Evolutionary conservation across 75 land plant species (phyloP).

Genomic region (Pinus taeda): DNA sequence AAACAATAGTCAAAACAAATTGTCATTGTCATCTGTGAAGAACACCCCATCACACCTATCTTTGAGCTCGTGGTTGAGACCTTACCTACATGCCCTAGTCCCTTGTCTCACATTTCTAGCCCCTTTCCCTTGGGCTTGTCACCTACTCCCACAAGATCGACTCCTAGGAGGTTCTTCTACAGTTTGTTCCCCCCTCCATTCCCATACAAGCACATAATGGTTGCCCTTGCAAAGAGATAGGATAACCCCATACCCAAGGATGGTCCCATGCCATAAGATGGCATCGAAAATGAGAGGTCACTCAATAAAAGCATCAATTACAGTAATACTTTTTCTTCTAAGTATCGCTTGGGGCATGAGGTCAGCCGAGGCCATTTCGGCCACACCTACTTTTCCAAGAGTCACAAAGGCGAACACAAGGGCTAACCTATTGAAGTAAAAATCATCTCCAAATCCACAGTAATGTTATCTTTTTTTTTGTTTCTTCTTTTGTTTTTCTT

Average conservation of each 20-base stretch:
- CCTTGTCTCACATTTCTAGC: constrained; percentile 4
- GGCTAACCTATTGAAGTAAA: constrained; percentile 47
- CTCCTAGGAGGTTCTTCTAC: constrained; percentile 49
- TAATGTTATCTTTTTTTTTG: background rate
- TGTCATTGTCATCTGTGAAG: constrained; percentile 3
- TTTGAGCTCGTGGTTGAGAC: constrained; percentile 33
- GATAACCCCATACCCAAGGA: constrained; percentile 42
- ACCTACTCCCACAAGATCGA: constrained; percentile 49
- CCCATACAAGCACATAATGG: constrained; percentile 70
- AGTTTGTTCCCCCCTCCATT: constrained; percentile 66
- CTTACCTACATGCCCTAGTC: constrained; percentile 26
- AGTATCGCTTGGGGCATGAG: constrained; percentile 55
- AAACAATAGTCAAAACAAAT: background rate
- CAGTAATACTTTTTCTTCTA: constrained; percentile 35
- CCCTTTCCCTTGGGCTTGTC: constrained; percentile 35
- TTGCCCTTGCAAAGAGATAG: constrained; percentile 42
- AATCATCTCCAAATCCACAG: constrained; percentile 57
- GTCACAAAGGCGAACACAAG: constrained; percentile 38
- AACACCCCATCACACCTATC: constrained; percentile 20
- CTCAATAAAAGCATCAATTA: constrained; percentile 44
- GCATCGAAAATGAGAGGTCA: constrained; percentile 19
- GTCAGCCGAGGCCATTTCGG: constrained; percentile 57
- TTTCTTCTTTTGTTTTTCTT: background rate
- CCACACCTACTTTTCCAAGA: constrained; percentile 45
- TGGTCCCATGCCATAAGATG: constrained; percentile 59